Evolutionary conservation across 1,284 basidiomycete species (phyloP).

Genomic region (Ceratobasidium sp.): DNA sequence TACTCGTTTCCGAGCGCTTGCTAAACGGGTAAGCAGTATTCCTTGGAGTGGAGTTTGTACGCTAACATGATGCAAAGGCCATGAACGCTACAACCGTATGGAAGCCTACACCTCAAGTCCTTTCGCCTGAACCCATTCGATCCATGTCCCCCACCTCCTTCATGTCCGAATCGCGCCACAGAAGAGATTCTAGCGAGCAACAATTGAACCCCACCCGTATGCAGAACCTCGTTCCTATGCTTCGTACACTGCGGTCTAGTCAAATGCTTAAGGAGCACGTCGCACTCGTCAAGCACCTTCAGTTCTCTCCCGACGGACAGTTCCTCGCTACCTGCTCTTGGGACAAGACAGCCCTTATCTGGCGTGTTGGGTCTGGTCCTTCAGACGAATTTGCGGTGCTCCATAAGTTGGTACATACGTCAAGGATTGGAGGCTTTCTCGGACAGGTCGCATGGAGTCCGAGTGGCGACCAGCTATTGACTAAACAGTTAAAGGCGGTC

Average conservation of each 20-base stretch:
- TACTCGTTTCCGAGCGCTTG: constrained; percentile 1
- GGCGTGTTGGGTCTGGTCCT: constrained; percentile 20
- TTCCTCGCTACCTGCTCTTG: constrained; percentile 31
- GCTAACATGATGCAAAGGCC: neutral
- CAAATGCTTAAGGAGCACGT: constrained; percentile 26
- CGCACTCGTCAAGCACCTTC: constrained; percentile 32
- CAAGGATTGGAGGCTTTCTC: constrained; percentile 25
- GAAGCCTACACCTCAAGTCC: too few species aligned
- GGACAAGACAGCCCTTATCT: constrained; percentile 35
- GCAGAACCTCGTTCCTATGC: constrained; percentile 21
- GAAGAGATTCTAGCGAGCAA: constrained; percentile 36
- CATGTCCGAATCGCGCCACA: constrained; percentile 16
- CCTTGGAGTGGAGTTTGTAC: too few species aligned
- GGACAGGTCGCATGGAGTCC: constrained; percentile 41
- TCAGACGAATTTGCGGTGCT: constrained; percentile 2
- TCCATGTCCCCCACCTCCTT: constrained; percentile 38
- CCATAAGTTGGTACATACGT: constrained; percentile 21
- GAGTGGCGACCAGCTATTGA: constrained; percentile 18
- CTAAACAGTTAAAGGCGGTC: constrained; percentile 24
- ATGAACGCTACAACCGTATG: too few species aligned
- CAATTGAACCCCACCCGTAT: constrained; percentile 9
- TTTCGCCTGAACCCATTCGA: constrained; percentile 7
- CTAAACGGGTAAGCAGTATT: constrained; percentile 17
- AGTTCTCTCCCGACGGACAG: constrained; percentile 43
- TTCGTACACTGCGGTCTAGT: constrained; percentile 24